Evolutionary conservation across 2,329 filamentous ascomycete genomes (phyloP).

Genomic region (Alternaria tenuissima): DNA sequence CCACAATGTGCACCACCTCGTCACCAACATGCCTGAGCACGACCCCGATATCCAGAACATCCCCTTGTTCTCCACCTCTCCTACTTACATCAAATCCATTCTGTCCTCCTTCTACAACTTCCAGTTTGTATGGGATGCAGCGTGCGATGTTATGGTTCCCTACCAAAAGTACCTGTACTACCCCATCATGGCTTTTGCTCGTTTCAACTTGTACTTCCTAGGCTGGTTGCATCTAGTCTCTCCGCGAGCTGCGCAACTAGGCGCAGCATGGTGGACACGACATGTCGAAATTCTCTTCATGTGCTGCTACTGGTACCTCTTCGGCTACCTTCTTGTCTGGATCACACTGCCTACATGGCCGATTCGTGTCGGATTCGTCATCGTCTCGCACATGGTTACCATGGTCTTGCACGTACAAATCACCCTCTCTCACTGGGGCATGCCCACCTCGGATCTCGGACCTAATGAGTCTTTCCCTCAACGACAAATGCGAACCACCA

Average conservation of each 20-base stretch:
- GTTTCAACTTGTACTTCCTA: conserved; percentile 86
- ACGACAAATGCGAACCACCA: conserved; percentile 89
- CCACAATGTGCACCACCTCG: conserved; percentile 73
- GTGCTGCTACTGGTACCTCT: conserved; percentile 85
- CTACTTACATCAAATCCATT: conserved; percentile 77
- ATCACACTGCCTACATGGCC: conserved; percentile 72
- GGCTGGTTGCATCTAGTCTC: conserved; percentile 80
- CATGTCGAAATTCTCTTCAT: conserved; percentile 81
- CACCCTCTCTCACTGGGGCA: conserved; percentile 89
- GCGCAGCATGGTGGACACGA: conserved; percentile 82
- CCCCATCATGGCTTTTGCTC: conserved; percentile 77
- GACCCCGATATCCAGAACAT: conserved; percentile 65
- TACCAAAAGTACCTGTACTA: conserved; percentile 87
- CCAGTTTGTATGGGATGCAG: conserved; percentile 77
- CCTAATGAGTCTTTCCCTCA: conserved; percentile 87
- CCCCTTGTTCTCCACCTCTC: conserved; percentile 87
- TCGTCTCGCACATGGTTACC: conserved; percentile 82
- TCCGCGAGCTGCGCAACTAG: conserved; percentile 74
- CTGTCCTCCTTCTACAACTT: conserved; percentile 85
- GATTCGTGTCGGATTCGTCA: conserved; percentile 75
- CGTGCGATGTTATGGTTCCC: conserved; percentile 74
- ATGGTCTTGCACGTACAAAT: conserved; percentile 89
- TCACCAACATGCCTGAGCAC: conserved; percentile 67
- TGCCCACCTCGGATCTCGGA: conserved; percentile 88
- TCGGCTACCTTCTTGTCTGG: conserved; percentile 83